Percentiles rank a stretch among this genome's conserved stretches.
Evolutionary conservation across 257 asterid genomes (phyloP).

Genomic region (Echites panduratus): DNA sequence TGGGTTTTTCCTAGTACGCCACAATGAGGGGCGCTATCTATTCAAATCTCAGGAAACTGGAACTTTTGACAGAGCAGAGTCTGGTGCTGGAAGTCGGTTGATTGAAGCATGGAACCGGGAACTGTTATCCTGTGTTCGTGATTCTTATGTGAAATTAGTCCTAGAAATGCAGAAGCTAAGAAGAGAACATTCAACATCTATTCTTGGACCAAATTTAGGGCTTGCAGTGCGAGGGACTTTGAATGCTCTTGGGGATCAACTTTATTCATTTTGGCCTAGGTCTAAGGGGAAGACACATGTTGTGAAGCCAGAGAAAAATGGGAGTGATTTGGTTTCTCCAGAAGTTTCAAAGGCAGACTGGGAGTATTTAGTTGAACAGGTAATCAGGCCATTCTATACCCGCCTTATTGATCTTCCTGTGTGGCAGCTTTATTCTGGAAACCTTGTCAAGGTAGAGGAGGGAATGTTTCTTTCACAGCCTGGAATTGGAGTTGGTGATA

Average conservation of each 20-base stretch:
- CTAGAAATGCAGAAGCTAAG: conserved; percentile 86
- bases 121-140: conserved; percentile 88
- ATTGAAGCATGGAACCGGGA: conserved; percentile 96
- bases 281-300: conserved; percentile 34
- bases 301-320: conserved; percentile 29
- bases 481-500: conserved; percentile 69
- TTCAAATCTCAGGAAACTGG: conserved; percentile 63
- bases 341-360: conserved; percentile 59
- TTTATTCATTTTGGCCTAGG: conserved; percentile 89
- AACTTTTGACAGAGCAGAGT: conserved; percentile 29
- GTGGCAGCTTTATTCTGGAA: conserved; percentile 91
- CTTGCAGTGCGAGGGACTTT: conserved; percentile 49
- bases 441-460: conserved; percentile 75
- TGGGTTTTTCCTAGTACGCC: conserved; percentile 91
- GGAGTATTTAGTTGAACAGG: conserved; percentile 70
- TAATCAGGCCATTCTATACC: conserved; percentile 70
- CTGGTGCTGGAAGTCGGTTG: conserved; percentile 84
- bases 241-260: conserved; percentile 57
- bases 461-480: conserved; percentile 99
- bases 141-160: conserved; percentile 76
- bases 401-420: conserved; percentile 81
- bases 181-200: conserved; percentile 65
- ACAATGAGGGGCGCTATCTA: conserved; percentile 76
- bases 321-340: conserved; percentile 28
- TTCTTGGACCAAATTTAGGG: conserved; percentile 51